A percentile compares a stretch with the other conserved stretches of the same genome.
These are phyloP conservation scores for Aspergillus asperescens DNA, from an alignment of 495 filamentous ascomycete species.

Conservation along the genomic window DNA sequence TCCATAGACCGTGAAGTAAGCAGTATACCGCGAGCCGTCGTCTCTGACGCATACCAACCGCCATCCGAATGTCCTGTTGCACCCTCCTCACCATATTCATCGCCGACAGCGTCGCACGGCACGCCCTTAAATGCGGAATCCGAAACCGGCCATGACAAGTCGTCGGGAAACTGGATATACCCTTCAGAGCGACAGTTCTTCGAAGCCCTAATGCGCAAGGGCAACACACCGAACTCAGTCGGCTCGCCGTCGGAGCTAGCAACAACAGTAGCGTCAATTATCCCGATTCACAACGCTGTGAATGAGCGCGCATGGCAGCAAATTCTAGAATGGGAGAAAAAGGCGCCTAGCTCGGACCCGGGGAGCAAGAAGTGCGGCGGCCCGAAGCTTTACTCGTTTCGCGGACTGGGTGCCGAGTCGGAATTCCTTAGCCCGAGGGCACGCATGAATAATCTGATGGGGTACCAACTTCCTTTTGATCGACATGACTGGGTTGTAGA, in stretches of 20 bases:
- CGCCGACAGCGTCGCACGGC: conserved; percentile 38
- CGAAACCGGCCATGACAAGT: conserved; percentile 61
- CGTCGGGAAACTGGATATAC: conserved; percentile 88
- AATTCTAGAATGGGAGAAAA: conserved; percentile 79
- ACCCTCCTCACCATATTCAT: conserved; percentile 26
- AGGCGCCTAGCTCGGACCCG: conserved; percentile 44
- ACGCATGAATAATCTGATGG: conserved; percentile 70
- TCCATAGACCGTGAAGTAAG: conserved; percentile 69
- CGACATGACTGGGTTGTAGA: conserved; percentile 97
- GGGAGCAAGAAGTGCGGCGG: conserved; percentile 66
- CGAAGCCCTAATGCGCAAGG: conserved; percentile 85
- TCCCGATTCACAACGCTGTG: conserved; percentile 97
- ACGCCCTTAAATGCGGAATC: conserved; percentile 62
- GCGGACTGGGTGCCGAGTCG: conserved; percentile 57
- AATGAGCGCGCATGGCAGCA: conserved; percentile 84
- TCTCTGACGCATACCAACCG: conserved; percentile 27
- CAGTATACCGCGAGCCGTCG: conserved; percentile 66
- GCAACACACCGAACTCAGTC: conserved; percentile 40
- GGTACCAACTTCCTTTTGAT: conserved; percentile 89
- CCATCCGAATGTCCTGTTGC: conserved; percentile 27
- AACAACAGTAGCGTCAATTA: conserved; percentile 77
- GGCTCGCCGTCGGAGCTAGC: conserved; percentile 43
- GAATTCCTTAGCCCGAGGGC: conserved; percentile 74
- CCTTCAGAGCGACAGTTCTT: conserved; percentile 95
- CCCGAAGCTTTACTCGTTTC: conserved; percentile 78